Base-by-base conservation (phyloP, 768 basidiomycete species). In the Mrakia blollopis region DNA sequence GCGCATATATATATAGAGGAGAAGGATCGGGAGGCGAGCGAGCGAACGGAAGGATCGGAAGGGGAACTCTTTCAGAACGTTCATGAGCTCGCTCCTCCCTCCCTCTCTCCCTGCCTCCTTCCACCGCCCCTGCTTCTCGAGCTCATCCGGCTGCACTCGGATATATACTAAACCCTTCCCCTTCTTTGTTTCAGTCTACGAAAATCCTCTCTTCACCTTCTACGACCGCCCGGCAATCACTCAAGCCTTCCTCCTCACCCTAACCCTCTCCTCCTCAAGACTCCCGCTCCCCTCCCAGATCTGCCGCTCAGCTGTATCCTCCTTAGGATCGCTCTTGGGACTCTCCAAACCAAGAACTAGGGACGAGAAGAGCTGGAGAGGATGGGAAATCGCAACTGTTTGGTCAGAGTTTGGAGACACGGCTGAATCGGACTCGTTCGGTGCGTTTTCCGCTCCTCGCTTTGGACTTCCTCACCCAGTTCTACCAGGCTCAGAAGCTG, bases 181-280 rank as follows among this genome's bases (percentile, higher is more conserved):
- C 47, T 37, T 63, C 7, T 62, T 14, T n/a, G 13, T 23, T 44
- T 3, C 13, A 77, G 76, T 77, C 28, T 77, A 77, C 62, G 76
- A 77, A 50, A 77, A 77, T 25, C 76, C 76, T 1, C 32, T 77
- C n/a, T 32, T 77, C 14, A 61, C 76, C 16, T 77, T 71, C 47
- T 72, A 60, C 32, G 39, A 52, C 3, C 60, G 63, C 1, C 76
- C 76, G 10, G 61, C 76, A 16, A 77, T 77, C n/a, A 72, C 70
- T 3, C 69, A 77, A 14, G 76, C 76, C 10, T 77, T 77, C 32
- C 70, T 72, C 13, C 76, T 77, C 28, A 72, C 76, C 2, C 76
- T 61, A 2, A 72, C 32, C 35, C 57, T 71, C 37, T 71, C 68
- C 75, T 61, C 76, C 13, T 60, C 50, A 3, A 32, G 47, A 30